phyloP scores from a whole-genome alignment of 2,329 filamentous ascomycete species.

The Pseudomassariella vexata region DNA sequence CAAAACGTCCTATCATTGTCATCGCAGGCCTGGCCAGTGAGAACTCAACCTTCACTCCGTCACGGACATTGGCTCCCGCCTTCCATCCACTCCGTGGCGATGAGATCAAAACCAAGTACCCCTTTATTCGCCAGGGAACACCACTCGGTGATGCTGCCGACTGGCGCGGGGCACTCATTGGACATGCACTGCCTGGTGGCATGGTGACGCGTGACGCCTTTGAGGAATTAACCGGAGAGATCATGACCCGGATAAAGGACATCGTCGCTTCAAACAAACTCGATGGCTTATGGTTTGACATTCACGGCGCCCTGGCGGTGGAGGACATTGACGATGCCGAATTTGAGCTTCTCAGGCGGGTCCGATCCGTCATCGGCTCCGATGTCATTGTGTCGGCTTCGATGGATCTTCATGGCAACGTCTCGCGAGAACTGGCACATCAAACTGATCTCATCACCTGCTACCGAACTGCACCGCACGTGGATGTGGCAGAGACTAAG shows the following conservation, averaged over 20 bases:
- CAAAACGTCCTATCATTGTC: conserved; percentile 34
- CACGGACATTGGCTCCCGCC: conserved; percentile 39
- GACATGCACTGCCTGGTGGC: conserved; percentile 45
- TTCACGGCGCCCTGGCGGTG: conserved; percentile 51
- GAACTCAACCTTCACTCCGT: conserved; percentile 46
- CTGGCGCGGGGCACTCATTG: conserved; percentile 46
- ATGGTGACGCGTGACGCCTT: conserved; percentile 39
- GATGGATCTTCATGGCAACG: conserved; percentile 52
- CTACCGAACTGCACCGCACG: conserved; percentile 46
- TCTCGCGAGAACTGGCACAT: conserved; percentile 41
- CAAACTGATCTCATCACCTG: conserved; percentile 46
- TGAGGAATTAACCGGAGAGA: conserved; percentile 31
- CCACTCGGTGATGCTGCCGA: conserved; percentile 33
- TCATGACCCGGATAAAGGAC: conserved; percentile 16
- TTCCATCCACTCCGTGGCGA: conserved; percentile 40
- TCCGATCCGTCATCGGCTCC: conserved; percentile 37
- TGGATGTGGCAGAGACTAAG: conserved; percentile 43
- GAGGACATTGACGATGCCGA: conserved; percentile 42
- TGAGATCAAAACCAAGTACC: conserved; percentile 37
- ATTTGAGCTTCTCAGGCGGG: conserved; percentile 37
- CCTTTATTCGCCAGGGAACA: conserved; percentile 35
- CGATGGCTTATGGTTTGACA: conserved; percentile 49
- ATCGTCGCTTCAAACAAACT: conserved; percentile 22
- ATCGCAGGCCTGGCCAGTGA: conserved; percentile 48
- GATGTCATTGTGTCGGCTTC: conserved; percentile 44